Base-by-base conservation (phyloP, 2,329 filamentous ascomycete genomes). In the Fusarium sp. region DNA sequence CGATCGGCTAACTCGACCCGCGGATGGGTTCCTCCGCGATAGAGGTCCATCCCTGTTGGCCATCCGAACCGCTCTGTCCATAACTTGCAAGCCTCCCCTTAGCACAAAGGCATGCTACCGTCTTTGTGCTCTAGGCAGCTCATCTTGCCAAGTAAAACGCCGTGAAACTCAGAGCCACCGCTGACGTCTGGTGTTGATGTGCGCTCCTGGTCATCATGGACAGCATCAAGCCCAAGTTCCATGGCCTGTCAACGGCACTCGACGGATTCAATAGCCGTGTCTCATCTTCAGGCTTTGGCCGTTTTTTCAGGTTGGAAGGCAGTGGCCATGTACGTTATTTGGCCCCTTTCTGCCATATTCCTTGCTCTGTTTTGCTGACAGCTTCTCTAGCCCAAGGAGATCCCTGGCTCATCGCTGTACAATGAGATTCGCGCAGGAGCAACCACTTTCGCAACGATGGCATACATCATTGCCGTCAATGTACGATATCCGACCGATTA, bases 351-450 rank as follows among this genome's bases (percentile, higher is more conserved):
- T 27, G 1, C 11, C 14, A n/a, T 36, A 16, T 40, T 6, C 25
- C 18, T 11, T 11, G 7, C 14, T 7, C 13, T 22, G 14, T 11
- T 6, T 18, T 33, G 11, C 63, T 65, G 25, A 69, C 29, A 6
- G 6, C 7, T 20, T 3, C 2, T 16, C 31, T 50, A 79, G 74
- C 38, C 63, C 4, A 85, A 84, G 68, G 89, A 90, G 79, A 87
- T 90, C 50, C 87, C 88, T 72, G 87, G 87, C 20, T 86, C 88
- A 52, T 86, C 84, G 66, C 91, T 92, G 82, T 88, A 90, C 76
- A 91, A 88, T 25, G 90, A 92, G 79, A 83, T 92, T 65, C 86
- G 90, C 58, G 90, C 90, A 36, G 90, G 90, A 40, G 81, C 91
- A 16, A 90, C 90, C n/a, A 91, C 90, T 1, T 79, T 79, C 64